Evolutionary conservation across 2,329 filamentous ascomycete species (phyloP).

Genomic region (Colletotrichum lini): DNA sequence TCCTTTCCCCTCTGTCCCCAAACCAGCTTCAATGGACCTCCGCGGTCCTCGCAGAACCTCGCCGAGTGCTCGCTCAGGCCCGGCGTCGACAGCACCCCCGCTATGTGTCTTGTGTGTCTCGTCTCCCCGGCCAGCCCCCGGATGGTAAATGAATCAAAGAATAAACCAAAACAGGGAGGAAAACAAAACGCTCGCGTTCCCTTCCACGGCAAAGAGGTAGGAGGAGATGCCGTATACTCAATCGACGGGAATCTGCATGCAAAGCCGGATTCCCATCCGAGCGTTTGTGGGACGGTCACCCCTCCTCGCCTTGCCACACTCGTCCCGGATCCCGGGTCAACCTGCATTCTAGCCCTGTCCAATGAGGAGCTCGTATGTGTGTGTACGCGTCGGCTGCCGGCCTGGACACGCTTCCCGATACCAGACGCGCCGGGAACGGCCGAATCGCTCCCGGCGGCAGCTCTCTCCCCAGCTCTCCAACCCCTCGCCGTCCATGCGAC

Average conservation of each 20-base stretch:
- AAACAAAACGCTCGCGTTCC: neutral
- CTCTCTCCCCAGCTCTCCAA: neutral
- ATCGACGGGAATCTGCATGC: neutral
- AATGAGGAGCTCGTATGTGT: neutral
- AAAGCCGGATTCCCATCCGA: constrained; percentile 9
- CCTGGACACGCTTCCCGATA: neutral
- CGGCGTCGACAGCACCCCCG: neutral
- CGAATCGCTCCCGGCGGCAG: neutral
- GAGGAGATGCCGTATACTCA: neutral
- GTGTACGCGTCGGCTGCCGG: neutral
- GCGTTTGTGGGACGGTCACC: neutral
- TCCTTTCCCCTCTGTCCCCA: neutral
- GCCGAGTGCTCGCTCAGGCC: neutral
- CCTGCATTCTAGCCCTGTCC: constrained; percentile 15
- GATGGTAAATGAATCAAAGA: neutral
- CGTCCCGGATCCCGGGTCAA: constrained; percentile 9
- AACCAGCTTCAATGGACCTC: neutral
- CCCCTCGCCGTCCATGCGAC: neutral
- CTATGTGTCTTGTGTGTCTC: neutral
- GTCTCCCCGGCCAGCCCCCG: neutral
- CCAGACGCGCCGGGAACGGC: constrained; percentile 13
- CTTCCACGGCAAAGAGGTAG: neutral
- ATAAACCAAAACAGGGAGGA: too few relatives aligned
- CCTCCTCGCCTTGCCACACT: neutral
- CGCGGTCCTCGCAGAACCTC: neutral